A percentile compares a stretch with the other conserved stretches of the same genome.
Evolutionary conservation across 441 rosid genomes (phyloP).

Genomic region (Isatis lusitanica): DNA sequence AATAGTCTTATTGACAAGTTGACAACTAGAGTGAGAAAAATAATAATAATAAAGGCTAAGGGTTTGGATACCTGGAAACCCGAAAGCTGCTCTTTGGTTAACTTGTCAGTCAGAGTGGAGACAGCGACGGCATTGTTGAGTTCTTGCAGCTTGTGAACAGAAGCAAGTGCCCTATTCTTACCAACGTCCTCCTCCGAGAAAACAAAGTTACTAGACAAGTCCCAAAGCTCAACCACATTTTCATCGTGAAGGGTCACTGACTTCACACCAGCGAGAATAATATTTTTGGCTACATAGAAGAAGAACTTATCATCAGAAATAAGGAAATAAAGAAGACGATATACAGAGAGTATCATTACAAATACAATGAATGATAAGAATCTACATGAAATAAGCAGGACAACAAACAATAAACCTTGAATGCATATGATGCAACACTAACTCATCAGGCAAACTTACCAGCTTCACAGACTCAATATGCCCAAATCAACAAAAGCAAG

Average conservation of each 20-base stretch:
- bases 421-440: background rate
- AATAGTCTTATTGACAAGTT: background rate
- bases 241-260: conserved; percentile 90
- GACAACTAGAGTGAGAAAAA: background rate
- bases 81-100: conserved; percentile 74
- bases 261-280: conserved; percentile 95
- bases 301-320: background rate
- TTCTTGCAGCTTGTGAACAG: conserved; percentile 87
- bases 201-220: conserved; percentile 78
- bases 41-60: background rate
- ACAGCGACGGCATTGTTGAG: conserved; percentile 83
- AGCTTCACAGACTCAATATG: background rate
- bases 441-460: background rate
- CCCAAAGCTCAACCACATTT: conserved; percentile 82
- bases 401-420: background rate
- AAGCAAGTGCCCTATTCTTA: conserved; percentile 86
- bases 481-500: conserved; percentile 4
- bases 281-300: conserved; percentile 70
- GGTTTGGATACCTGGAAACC: conserved; percentile 56
- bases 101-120: conserved; percentile 61
- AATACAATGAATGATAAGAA: background rate
- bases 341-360: background rate
- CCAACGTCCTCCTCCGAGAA: conserved; percentile 82
- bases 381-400: background rate
- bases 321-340: background rate